These are phyloP conservation scores for Diaporthe amygdali DNA, from an alignment of 2,329 filamentous ascomycete genomes.

Conservation along the genomic window DNA sequence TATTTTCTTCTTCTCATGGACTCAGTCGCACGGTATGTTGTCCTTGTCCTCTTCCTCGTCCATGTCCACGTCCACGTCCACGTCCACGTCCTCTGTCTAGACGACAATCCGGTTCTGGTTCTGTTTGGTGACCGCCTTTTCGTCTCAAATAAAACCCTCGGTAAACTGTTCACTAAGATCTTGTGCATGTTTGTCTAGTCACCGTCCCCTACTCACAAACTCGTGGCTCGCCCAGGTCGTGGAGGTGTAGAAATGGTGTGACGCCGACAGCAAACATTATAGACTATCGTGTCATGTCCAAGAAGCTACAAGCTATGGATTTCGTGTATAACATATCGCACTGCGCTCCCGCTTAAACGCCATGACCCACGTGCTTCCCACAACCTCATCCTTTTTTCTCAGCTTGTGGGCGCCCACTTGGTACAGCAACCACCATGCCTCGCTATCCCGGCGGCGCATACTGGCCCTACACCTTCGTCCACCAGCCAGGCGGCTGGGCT, in stretches of 20 bases:
- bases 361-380: not conserved
- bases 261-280: constrained; percentile 12
- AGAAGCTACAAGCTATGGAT: not conserved
- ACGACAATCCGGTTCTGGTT: too few relatives aligned
- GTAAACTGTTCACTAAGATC: not conserved
- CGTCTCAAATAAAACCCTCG: not conserved
- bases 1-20: not conserved
- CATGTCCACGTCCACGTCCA: too few relatives aligned
- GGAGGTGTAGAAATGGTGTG: not conserved
- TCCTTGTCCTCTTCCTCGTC: not conserved
- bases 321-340: not conserved
- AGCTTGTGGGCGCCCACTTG: not conserved
- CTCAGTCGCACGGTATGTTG: not conserved
- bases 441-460: constrained; percentile 1
- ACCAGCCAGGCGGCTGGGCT: constrained; percentile 20
- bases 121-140: constrained; percentile 9
- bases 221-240: not conserved
- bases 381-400: not conserved
- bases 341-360: not conserved
- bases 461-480: constrained; percentile 19
- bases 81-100: too few relatives aligned
- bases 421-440: constrained; percentile 1
- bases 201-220: not conserved
- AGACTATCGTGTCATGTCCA: not conserved
- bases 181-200: not conserved